phyloP scores from a whole-genome alignment of 192 early-diverging fungal genomes.

The Coemansia sp. region DNA sequence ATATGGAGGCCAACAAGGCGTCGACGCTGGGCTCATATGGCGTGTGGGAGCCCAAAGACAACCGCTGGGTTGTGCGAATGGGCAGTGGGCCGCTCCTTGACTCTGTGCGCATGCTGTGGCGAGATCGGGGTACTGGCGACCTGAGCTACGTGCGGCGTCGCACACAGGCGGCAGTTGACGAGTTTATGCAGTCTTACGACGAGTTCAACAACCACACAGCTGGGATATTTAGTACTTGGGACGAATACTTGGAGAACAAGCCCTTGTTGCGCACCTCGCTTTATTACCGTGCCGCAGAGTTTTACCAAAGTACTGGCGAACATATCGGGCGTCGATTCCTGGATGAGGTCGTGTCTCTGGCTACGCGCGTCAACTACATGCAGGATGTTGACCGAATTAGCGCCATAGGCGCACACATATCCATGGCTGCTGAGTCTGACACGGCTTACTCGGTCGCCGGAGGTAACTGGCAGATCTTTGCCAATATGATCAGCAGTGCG shows the following conservation, averaged over 20 bases:
- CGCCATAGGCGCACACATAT: constrained; percentile 34
- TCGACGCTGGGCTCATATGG: constrained; percentile 18
- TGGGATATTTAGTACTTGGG: constrained; percentile 25
- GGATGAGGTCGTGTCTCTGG: constrained; percentile 35
- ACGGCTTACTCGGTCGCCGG: constrained; percentile 33
- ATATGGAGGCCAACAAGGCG: neutral
- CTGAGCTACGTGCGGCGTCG: constrained; percentile 20
- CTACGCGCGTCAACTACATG: constrained; percentile 47
- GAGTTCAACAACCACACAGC: constrained; percentile 7
- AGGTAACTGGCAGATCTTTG: constrained; percentile 42
- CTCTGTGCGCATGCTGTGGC: constrained; percentile 23
- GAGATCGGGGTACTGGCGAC: constrained; percentile 22
- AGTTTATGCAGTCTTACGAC: constrained; percentile 40
- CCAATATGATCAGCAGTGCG: constrained; percentile 20
- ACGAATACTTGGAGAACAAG: constrained; percentile 28
- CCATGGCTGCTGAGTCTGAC: constrained; percentile 37
- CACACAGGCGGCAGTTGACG: constrained; percentile 22
- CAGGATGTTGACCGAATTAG: constrained; percentile 32
- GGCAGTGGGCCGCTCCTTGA: constrained; percentile 15
- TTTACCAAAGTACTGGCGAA: constrained; percentile 17
- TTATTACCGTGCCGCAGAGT: constrained; percentile 30
- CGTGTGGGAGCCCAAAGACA: constrained; percentile 24
- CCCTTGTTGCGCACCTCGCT: constrained; percentile 23
- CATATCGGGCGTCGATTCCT: constrained; percentile 17
- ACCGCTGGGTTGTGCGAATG: constrained; percentile 21